phyloP scores from a whole-genome alignment of 2,329 filamentous ascomycete species.

The Cyphellophora europaea region DNA sequence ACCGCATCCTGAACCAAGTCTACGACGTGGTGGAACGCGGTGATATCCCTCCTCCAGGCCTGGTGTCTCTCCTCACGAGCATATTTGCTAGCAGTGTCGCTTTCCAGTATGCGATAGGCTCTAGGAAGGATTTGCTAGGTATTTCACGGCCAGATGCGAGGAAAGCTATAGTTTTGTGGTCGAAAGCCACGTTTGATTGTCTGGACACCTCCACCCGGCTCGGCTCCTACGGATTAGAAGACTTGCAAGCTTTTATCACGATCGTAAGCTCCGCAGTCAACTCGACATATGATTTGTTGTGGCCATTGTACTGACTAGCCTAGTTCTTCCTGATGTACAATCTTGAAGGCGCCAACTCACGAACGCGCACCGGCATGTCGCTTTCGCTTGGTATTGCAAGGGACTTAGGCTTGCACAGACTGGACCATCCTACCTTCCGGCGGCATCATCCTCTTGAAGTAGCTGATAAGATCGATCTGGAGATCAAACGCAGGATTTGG shows the following conservation, averaged over 20 bases:
- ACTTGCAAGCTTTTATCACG: slow-evolving; percentile 12
- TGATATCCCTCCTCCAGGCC: slow-evolving; percentile 16
- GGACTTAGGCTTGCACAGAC: slow-evolving; percentile 26
- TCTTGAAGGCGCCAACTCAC: slow-evolving; percentile 12
- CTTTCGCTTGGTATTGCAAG: slow-evolving; percentile 17
- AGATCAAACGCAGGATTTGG: slow-evolving; percentile 32
- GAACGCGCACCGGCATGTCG: slow-evolving; percentile 10
- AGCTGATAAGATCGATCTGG: slow-evolving; percentile 22
- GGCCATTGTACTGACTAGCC: slow-evolving; percentile 11
- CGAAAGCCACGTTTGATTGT: slow-evolving; percentile 2
- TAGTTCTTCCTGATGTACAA: slow-evolving; percentile 15
- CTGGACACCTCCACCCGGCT: slow-evolving; percentile 6
- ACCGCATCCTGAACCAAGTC: slow-evolving; percentile 20
- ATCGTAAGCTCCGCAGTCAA: too few species aligned
- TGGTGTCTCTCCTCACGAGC: slow-evolving; percentile 26
- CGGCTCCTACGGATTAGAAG: slow-evolving; percentile 11
- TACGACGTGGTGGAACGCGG: slow-evolving; percentile 21
- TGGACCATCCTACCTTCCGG: slow-evolving; percentile 21
- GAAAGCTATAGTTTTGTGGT: too few species aligned
- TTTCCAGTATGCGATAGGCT: slow-evolving; percentile 10
- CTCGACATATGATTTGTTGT: slow-evolving; percentile 5
- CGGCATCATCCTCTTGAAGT: too few species aligned
- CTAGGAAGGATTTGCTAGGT: slow-evolving; percentile 1
- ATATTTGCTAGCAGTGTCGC: slow-evolving; percentile 23
- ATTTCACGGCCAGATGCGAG: too few species aligned